phyloP scores from a whole-genome alignment of 306 rosid species.

The Cyclanthera cordifolia region DNA sequence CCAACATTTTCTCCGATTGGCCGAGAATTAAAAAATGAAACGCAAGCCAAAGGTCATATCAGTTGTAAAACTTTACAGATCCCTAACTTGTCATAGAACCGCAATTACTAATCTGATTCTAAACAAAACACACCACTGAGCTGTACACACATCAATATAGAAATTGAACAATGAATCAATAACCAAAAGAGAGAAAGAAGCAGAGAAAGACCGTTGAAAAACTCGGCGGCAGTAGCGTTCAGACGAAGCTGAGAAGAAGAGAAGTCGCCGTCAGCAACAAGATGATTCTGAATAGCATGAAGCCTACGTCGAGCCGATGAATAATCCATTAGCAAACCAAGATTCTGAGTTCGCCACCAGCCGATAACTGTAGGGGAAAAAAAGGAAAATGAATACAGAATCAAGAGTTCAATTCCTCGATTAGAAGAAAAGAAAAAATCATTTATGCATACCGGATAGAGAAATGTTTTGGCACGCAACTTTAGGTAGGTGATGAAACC shows the following conservation, averaged over 20 bases:
- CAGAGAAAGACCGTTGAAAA: conserved; percentile 37
- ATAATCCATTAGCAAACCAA: conserved; percentile 40
- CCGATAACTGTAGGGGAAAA: not conserved
- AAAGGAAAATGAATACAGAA: not conserved
- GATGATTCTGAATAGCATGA: conserved; percentile 44
- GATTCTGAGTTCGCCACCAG: not conserved
- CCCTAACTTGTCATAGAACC: not conserved
- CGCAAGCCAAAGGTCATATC: not conserved
- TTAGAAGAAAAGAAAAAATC: not conserved
- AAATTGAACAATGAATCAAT: not conserved
- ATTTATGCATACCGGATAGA: not conserved
- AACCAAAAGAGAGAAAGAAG: not conserved
- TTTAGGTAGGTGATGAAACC: conserved; percentile 6
- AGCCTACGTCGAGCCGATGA: conserved; percentile 63
- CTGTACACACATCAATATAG: not conserved
- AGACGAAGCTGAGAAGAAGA: conserved; percentile 40
- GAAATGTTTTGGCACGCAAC: not conserved
- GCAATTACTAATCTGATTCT: not conserved
- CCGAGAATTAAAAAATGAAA: not conserved
- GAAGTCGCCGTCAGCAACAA: conserved; percentile 32
- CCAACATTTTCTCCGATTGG: conserved; percentile 5
- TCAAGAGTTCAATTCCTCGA: not conserved
- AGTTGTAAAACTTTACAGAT: not conserved
- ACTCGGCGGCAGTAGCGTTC: conserved; percentile 62
- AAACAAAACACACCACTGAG: not conserved